These are phyloP conservation scores for Earliella scabrosa DNA, from an alignment of 1,284 basidiomycete genomes.

Conservation along the genomic window DNA sequence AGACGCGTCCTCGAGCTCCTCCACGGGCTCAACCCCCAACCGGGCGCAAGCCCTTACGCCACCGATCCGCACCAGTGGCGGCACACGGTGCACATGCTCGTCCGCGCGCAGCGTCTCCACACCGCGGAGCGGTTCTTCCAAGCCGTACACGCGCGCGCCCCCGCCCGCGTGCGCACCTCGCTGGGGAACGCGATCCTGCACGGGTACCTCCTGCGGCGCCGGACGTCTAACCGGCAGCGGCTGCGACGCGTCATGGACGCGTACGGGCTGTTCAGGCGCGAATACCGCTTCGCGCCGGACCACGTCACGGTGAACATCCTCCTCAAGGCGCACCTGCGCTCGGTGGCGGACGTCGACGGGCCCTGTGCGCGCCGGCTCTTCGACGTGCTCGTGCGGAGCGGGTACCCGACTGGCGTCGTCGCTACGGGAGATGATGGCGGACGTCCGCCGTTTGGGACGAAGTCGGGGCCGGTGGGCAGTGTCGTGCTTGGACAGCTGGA, in stretches of 20 bases:
- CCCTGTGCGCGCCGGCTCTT: conserved; percentile 57
- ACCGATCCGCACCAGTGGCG: neutral
- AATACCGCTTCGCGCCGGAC: conserved; percentile 56
- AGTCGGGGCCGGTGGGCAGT: neutral
- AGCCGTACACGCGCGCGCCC: conserved; percentile 32
- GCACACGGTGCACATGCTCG: conserved; percentile 18
- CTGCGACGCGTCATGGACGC: conserved; percentile 46
- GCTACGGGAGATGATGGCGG: neutral
- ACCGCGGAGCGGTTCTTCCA: conserved; percentile 50
- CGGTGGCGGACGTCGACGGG: conserved; percentile 45
- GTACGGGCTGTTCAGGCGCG: conserved; percentile 43
- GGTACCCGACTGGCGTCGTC: conserved; percentile 50
- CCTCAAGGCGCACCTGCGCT: conserved; percentile 57
- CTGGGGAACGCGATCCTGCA: conserved; percentile 63
- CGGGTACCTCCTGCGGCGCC: conserved; percentile 38
- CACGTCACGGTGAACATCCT: conserved; percentile 69
- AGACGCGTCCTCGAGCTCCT: neutral
- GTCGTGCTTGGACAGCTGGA: conserved; percentile 24
- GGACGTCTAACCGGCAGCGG: conserved; percentile 45
- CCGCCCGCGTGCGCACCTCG: conserved; percentile 39
- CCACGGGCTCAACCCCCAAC: neutral
- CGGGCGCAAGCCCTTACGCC: neutral
- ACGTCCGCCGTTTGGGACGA: neutral
- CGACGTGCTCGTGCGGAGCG: conserved; percentile 56
- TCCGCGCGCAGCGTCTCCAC: conserved; percentile 22